These are phyloP conservation scores for Ophiostoma pallidulum DNA, from an alignment of 2,329 filamentous ascomycete genomes.

Conservation along the genomic window DNA sequence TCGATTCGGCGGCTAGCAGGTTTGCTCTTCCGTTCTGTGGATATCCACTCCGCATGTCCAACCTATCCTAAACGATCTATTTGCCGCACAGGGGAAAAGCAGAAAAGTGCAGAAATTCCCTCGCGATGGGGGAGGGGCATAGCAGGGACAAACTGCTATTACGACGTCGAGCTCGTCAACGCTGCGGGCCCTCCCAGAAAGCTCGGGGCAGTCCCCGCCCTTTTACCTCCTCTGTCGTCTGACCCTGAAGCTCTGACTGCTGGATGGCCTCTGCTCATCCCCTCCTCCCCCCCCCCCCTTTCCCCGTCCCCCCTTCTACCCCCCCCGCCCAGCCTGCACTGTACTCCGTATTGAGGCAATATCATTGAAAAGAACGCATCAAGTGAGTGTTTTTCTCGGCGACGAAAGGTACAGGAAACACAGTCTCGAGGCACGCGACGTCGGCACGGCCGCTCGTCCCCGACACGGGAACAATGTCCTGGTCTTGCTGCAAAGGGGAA, in stretches of 20 bases:
- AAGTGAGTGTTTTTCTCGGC: not conserved
- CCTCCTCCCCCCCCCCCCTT: no score
- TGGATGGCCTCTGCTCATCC: not conserved
- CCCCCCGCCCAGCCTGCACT: no score
- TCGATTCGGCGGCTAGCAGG: conserved; percentile 6
- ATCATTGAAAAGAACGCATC: conserved; percentile 4
- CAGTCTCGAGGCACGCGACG: conserved; percentile 2
- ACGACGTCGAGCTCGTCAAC: no score
- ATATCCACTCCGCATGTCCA: conserved; percentile 9
- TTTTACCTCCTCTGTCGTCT: not conserved
- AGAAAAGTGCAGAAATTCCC: conserved; percentile 9
- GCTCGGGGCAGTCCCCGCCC: no score
- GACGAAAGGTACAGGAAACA: not conserved
- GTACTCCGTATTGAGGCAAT: conserved; percentile 10
- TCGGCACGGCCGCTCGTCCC: no score
- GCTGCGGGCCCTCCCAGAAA: no score
- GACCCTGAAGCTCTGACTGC: conserved; percentile 1
- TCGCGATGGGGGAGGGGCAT: no score
- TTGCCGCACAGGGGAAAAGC: conserved; percentile 6
- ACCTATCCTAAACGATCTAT: conserved; percentile 12
- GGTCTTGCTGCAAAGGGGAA: no score
- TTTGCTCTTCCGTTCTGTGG: not conserved
- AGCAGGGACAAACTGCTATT: no score
- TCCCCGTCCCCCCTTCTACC: no score
- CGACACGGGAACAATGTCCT: no score